phyloP scores from a whole-genome alignment of 352 stramenopile genomes.

The Pythium biforme region DNA sequence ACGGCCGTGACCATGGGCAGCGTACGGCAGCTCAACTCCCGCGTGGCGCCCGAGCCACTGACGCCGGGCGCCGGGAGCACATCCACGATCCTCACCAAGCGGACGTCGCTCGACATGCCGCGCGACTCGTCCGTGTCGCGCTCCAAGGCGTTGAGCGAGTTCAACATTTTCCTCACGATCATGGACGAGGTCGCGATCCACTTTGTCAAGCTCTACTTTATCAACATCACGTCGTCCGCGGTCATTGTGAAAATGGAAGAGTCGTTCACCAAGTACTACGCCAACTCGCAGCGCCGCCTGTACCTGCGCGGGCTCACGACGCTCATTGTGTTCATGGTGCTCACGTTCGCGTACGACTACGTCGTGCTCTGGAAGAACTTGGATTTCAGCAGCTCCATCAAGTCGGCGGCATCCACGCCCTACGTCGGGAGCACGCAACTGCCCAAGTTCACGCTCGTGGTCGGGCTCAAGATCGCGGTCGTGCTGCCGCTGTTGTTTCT shows the following conservation, averaged over 20 bases:
- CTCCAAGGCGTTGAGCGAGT: conserved; percentile 61
- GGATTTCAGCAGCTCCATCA: conserved; percentile 43
- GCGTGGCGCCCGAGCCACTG: conserved; percentile 36
- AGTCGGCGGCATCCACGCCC: conserved; percentile 23
- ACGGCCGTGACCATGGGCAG: conserved; percentile 27
- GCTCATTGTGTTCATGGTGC: conserved; percentile 68
- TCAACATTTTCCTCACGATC: conserved; percentile 76
- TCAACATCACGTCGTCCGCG: conserved; percentile 65
- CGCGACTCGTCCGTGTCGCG: conserved; percentile 55
- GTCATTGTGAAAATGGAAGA: conserved; percentile 79
- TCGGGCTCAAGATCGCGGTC: conserved; percentile 59
- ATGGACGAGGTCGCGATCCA: conserved; percentile 83
- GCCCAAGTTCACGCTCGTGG: conserved; percentile 65
- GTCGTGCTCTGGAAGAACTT: conserved; percentile 55
- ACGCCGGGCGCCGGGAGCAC: conserved; percentile 15
- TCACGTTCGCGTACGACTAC: conserved; percentile 76
- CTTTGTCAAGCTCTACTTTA: conserved; percentile 78
- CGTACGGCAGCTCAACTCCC: conserved; percentile 28
- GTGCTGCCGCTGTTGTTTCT: conserved; percentile 61
- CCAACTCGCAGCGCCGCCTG: conserved; percentile 58
- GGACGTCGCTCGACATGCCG: conserved; percentile 35
- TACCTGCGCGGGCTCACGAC: conserved; percentile 60
- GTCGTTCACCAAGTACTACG: conserved; percentile 79
- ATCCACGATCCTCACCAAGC: conserved; percentile 15
- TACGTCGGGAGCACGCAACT: conserved; percentile 40